These are phyloP conservation scores for Cucurbita ficifolia DNA, from an alignment of 306 rosid genomes.

Conservation along the genomic window DNA sequence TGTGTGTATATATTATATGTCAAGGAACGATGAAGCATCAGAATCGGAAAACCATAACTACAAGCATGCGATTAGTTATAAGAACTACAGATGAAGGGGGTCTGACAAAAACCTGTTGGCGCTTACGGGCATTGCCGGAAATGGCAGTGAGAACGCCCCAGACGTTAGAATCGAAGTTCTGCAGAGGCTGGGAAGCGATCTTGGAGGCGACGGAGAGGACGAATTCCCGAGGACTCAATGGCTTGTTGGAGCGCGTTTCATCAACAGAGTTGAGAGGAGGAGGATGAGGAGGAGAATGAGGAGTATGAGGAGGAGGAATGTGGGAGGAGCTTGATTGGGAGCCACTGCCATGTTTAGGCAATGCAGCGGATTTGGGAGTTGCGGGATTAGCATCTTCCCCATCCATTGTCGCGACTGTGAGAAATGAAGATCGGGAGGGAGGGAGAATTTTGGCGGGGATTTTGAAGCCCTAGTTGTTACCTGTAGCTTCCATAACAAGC, in stretches of 20 bases:
- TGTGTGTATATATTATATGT: too few relatives aligned
- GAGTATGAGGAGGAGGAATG: background rate
- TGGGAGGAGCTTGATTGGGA: constrained; percentile 4
- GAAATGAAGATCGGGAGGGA: background rate
- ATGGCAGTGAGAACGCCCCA: constrained; percentile 97
- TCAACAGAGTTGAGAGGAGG: background rate
- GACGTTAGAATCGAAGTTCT: constrained; percentile 40
- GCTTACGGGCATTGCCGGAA: constrained; percentile 68
- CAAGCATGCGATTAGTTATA: background rate
- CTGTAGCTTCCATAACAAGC: background rate
- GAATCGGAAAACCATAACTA: background rate
- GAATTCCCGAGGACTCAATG: constrained; percentile 25
- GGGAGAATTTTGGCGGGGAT: constrained; percentile 22
- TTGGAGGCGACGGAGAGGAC: constrained; percentile 52
- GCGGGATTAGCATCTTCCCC: constrained; percentile 11
- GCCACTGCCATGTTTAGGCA: background rate
- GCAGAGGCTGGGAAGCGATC: constrained; percentile 59
- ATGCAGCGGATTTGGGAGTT: background rate
- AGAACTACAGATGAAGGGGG: background rate
- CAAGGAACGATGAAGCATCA: background rate
- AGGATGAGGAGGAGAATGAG: background rate
- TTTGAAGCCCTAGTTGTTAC: constrained; percentile 39
- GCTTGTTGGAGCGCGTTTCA: background rate
- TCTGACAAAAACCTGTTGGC: constrained; percentile 33
- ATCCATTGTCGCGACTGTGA: constrained; percentile 15